A percentile compares a stretch with the other conserved stretches of the same genome.
Conservation (phyloP, 768 basidiomycete genomes). For the Tricholoma matsutake region DNA sequence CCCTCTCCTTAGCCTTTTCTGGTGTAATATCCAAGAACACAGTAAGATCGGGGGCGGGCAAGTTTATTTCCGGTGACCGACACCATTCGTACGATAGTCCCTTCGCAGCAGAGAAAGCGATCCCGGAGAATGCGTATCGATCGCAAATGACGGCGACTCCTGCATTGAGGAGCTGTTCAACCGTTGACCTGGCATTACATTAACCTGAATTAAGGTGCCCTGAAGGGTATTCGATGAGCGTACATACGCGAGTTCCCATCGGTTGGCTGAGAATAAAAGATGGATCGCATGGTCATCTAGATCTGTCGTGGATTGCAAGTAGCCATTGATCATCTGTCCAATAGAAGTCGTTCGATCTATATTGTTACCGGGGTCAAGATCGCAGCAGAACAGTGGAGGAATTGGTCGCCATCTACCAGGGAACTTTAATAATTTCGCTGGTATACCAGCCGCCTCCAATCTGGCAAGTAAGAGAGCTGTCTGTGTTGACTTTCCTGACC, state of each 20-base stretch:
- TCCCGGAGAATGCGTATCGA: conserved; percentile 94
- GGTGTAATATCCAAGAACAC: conserved; percentile 85
- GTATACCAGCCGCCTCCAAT: conserved; percentile 42
- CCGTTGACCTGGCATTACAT: conserved; percentile 45
- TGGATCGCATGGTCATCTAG: conserved; percentile 92
- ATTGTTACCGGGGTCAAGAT: neutral
- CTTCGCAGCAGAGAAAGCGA: conserved; percentile 80
- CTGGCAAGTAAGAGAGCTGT: conserved; percentile 55
- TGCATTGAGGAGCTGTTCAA: conserved; percentile 51
- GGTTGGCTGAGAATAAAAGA: conserved; percentile 92
- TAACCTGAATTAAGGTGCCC: neutral
- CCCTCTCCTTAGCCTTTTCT: conserved; percentile 61
- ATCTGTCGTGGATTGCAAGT: conserved; percentile 79
- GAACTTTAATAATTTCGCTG: conserved; percentile 74
- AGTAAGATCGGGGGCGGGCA: conserved; percentile 87
- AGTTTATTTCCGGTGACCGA: conserved; percentile 75
- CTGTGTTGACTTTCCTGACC: conserved; percentile 94
- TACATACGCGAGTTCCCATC: conserved; percentile 88
- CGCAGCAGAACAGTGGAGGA: neutral
- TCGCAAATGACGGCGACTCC: conserved; percentile 85
- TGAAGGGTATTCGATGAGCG: neutral
- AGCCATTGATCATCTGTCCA: conserved; percentile 91
- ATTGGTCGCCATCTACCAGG: conserved; percentile 59
- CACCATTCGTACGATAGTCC: conserved; percentile 81
- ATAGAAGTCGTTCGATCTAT: conserved; percentile 89